These are phyloP conservation scores for Venturia pyrina DNA, from an alignment of 2,329 filamentous ascomycete species.

Conservation along the genomic window DNA sequence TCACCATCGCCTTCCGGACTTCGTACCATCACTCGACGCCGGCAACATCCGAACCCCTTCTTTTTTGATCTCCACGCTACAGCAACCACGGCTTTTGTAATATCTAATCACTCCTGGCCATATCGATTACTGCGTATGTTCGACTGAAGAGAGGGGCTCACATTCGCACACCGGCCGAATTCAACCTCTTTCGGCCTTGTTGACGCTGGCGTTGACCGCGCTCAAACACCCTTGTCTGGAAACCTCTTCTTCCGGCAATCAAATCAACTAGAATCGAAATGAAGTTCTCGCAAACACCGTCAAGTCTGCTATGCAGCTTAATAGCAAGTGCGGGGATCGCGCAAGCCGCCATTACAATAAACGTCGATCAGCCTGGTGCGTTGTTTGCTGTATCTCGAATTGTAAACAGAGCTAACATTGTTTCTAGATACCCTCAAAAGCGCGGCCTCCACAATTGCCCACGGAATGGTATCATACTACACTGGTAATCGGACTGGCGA, in stretches of 20 bases:
- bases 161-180: not conserved
- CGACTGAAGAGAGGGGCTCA: not conserved
- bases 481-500: constrained; percentile 50
- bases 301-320: not conserved
- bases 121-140: not conserved
- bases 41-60: not conserved
- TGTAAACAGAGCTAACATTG: not conserved
- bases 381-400: not conserved
- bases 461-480: constrained; percentile 55
- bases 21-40: not conserved
- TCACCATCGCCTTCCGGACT: not conserved
- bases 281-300: constrained; percentile 6
- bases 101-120: not conserved
- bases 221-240: not conserved
- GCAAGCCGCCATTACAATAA: constrained; percentile 9
- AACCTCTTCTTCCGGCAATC: not conserved
- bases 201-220: constrained; percentile 11
- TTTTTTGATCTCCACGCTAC: not conserved
- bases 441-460: constrained; percentile 51
- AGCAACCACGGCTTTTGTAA: not conserved
- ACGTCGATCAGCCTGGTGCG: constrained; percentile 19
- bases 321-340: constrained; percentile 6
- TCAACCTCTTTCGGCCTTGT: not conserved
- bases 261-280: not conserved
- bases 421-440: constrained; percentile 51